phyloP scores from a whole-genome alignment of 2,329 filamentous ascomycete genomes.

The Pseudogymnoascus sp. region DNA sequence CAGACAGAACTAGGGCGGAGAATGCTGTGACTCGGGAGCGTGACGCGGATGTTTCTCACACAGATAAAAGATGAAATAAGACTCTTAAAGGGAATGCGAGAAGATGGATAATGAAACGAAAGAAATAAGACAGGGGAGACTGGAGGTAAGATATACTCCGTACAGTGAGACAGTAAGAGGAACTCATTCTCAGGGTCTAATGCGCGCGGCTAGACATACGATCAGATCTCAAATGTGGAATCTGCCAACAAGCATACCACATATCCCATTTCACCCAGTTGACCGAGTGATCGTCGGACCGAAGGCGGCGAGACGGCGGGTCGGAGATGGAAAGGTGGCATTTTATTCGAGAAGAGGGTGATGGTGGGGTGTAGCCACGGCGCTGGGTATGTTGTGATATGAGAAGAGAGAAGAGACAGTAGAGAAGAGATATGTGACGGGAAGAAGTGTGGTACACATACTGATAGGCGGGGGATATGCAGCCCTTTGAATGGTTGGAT shows the following conservation, averaged over 20 bases:
- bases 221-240: constrained; percentile 8
- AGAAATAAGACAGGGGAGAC: background rate
- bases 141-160: background rate
- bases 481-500: background rate
- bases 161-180: background rate
- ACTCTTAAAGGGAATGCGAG: background rate
- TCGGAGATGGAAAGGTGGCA: background rate
- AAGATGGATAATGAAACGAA: background rate
- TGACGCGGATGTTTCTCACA: background rate
- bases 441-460: background rate
- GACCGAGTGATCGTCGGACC: background rate
- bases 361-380: background rate
- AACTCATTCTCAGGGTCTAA: constrained; percentile 1
- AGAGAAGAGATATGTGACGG: background rate
- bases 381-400: background rate
- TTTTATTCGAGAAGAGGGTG: background rate
- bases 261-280: background rate
- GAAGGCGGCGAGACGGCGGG: background rate
- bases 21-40: background rate
- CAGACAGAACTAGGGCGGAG: background rate
- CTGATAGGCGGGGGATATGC: background rate
- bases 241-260: constrained; percentile 1
- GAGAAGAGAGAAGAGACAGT: constrained; percentile 1
- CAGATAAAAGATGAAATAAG: background rate
- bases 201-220: background rate